Evolutionary conservation across 2,329 filamentous ascomycete genomes (phyloP).

Genomic region (Juglanconis oblonga): DNA sequence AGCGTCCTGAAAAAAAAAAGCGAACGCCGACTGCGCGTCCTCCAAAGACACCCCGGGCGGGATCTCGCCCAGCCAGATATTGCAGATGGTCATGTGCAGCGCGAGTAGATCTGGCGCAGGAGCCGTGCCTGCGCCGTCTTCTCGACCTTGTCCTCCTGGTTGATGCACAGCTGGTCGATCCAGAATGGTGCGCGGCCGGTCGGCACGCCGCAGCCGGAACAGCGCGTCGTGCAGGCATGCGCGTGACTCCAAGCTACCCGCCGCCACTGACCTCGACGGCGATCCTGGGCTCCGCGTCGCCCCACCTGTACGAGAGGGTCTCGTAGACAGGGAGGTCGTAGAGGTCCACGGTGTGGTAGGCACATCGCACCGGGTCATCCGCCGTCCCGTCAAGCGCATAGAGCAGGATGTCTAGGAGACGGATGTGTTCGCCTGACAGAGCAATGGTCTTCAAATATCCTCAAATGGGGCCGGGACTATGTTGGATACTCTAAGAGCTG

Average conservation of each 20-base stretch:
- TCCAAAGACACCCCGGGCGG: neutral
- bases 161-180: slow-evolving; percentile 14
- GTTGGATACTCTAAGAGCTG: no score
- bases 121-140: slow-evolving; percentile 3
- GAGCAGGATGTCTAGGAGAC: neutral
- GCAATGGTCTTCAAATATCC: no score
- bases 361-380: neutral
- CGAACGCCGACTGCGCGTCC: neutral
- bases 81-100: neutral
- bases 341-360: neutral
- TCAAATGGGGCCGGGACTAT: no score
- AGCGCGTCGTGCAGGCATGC: slow-evolving; percentile 2
- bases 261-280: neutral
- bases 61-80: slow-evolving; percentile 4
- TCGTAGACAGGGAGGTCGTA: neutral
- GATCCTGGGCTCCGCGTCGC: neutral
- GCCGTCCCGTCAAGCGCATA: neutral
- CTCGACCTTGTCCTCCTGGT: slow-evolving; percentile 7
- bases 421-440: neutral
- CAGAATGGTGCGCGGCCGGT: neutral
- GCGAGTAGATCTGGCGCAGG: slow-evolving; percentile 6
- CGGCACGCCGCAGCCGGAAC: neutral
- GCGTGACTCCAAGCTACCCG: slow-evolving; percentile 1
- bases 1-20: neutral
- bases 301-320: neutral